Base-by-base conservation (phyloP, 2,329 filamentous ascomycete genomes). In the Trichoderma aggressivum region DNA sequence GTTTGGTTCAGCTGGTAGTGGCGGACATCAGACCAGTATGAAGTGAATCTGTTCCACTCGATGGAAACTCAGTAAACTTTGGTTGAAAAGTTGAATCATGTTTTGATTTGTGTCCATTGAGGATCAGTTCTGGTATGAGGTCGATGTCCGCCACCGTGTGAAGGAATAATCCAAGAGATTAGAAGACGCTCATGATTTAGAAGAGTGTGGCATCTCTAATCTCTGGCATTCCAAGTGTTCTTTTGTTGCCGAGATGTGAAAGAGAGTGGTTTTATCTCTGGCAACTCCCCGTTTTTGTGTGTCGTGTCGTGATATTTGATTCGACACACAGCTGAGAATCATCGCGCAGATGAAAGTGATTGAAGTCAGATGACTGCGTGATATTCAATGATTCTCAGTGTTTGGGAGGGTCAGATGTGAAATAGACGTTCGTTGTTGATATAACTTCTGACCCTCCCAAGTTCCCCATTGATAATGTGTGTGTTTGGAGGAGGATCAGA, bases 221-320 rank as follows among this genome's bases (percentile, higher is more conserved):
- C 26, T 68, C 65, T 68, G 36, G 65, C 21, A 28, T 59, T 60
- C 21, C 32, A 24, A 58, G 6, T 66, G 58, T 39, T 56, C 34
- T 24, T 66, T 53, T 58, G 24, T 30, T 26, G 65, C 65, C 55
- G 39, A 50, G 65, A 68, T 60, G 26, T 68, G 65, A 34, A 6
- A 60, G 36, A 59, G 55, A 12, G 11, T 59, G 36, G 26, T 59
- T 28, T 34, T n/a, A 50, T 68, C 32, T 32, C 55, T 50, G 28
- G 55, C 65, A 60, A 68, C 36, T 59, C 28, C 65, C 65, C 65
- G 34, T 58, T 43, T 16, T 24, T 66, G 63, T 47, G 36, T 34
- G 65, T 60, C 55, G 36, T 59, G 56, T 21, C 18, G 10, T 43
- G 36, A 34, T 50, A 21, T 11, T 28, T 43, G 26, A 34, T 26